Evolutionary conservation across 1,139 yeast genomes (phyloP).

Genomic region (Ogataea hybrid): DNA sequence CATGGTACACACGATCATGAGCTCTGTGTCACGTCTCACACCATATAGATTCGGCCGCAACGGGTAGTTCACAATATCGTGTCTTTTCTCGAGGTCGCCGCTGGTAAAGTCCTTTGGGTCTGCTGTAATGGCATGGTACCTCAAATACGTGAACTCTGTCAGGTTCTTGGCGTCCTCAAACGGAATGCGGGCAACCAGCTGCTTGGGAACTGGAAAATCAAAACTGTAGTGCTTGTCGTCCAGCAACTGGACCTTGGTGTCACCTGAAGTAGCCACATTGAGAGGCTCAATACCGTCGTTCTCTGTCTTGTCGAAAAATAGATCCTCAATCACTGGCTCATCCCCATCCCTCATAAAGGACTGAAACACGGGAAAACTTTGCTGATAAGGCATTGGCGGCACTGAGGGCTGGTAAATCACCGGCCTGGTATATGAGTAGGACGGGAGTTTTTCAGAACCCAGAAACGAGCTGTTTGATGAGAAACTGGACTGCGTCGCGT

Average conservation of each 20-base stretch:
- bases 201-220: slow-evolving; percentile 72
- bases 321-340: slow-evolving; percentile 26
- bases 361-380: slow-evolving; percentile 19
- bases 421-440: neutral
- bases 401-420: neutral
- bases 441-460: slow-evolving; percentile 4
- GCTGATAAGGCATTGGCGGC: slow-evolving; percentile 9
- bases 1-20: slow-evolving; percentile 75
- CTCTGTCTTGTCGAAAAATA: slow-evolving; percentile 10
- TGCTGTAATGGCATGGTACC: slow-evolving; percentile 81
- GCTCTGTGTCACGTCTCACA: slow-evolving; percentile 67
- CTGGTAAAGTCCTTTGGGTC: slow-evolving; percentile 65
- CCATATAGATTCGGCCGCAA: slow-evolving; percentile 65
- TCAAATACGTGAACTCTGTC: slow-evolving; percentile 70
- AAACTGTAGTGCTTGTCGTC: slow-evolving; percentile 67
- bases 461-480: slow-evolving; percentile 7
- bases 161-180: slow-evolving; percentile 45
- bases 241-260: slow-evolving; percentile 26
- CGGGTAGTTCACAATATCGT: slow-evolving; percentile 36
- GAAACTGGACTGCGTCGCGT: slow-evolving; percentile 5
- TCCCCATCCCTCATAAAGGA: slow-evolving; percentile 28
- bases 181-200: slow-evolving; percentile 52
- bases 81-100: slow-evolving; percentile 42
- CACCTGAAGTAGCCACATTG: slow-evolving; percentile 29
- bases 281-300: slow-evolving; percentile 16